Percentiles rank a stretch among this genome's conserved stretches.
phyloP scores from a whole-genome alignment of 78 protist genomes.

The Ministeria vibrans region DNA sequence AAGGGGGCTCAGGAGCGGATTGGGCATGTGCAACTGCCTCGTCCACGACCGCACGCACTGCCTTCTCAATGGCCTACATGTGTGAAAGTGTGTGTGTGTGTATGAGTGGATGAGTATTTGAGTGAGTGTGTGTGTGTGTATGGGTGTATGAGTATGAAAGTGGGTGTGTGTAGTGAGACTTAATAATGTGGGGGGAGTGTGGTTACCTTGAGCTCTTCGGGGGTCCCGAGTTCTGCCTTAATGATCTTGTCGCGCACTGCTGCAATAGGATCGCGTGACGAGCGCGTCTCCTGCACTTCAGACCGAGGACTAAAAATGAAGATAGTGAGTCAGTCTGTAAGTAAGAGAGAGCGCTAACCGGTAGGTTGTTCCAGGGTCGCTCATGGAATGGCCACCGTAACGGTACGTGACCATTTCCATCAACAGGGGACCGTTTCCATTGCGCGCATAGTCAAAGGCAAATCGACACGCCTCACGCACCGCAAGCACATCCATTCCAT shows the following conservation, averaged over 20 bases:
- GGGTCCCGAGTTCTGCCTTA: conserved; percentile 47
- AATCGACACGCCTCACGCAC: conserved; percentile 68
- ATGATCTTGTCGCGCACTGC: conserved; percentile 30
- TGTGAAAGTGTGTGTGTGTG: neutral
- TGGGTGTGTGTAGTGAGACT: conserved; percentile 22
- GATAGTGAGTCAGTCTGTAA: neutral
- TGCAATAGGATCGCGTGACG: conserved; percentile 60
- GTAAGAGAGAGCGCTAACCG: conserved; percentile 16
- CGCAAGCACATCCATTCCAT: conserved; percentile 89
- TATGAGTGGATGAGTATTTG: neutral
- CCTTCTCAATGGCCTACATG: conserved; percentile 33
- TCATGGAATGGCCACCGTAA: conserved; percentile 96
- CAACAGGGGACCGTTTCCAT: conserved; percentile 71
- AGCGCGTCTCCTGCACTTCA: conserved; percentile 66
- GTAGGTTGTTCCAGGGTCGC: conserved; percentile 93
- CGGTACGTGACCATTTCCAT: conserved; percentile 89
- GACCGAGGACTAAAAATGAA: conserved; percentile 25
- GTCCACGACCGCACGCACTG: conserved; percentile 34
- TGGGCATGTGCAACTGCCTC: conserved; percentile 65
- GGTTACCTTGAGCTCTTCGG: conserved; percentile 66
- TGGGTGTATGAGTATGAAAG: neutral
- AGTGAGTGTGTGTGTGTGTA: too few species aligned
- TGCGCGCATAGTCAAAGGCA: conserved; percentile 38
- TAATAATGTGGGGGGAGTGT: neutral
- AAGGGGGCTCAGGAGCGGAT: conserved; percentile 39